phyloP scores from a whole-genome alignment of 768 basidiomycete genomes.

The Candolleomyces eurysporus region DNA sequence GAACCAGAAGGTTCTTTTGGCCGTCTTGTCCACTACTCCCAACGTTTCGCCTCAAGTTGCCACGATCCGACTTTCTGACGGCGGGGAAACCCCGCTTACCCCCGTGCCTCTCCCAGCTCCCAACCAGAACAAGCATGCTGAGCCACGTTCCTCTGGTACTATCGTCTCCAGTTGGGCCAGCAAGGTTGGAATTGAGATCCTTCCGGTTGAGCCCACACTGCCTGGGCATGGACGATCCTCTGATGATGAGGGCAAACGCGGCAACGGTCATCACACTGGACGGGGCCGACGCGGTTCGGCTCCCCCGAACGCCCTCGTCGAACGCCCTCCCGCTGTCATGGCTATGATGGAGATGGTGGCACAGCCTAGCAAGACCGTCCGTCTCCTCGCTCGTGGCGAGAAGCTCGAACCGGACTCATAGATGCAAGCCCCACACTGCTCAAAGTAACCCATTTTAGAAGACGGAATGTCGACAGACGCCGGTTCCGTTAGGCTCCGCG shows the following conservation, averaged over 20 bases:
- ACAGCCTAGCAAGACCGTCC: conserved; percentile 71
- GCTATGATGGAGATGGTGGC: conserved; percentile 80
- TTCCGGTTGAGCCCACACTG: conserved; percentile 52
- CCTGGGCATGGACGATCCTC: conserved; percentile 30
- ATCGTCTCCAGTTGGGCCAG: conserved; percentile 69
- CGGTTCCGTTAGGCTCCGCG: too few species aligned
- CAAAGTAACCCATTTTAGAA: too few species aligned
- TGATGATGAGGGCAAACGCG: conserved; percentile 21
- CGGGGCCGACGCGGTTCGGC: conserved; percentile 25
- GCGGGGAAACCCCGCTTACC: conserved; percentile 28
- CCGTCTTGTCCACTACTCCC: conserved; percentile 41
- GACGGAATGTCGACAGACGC: too few species aligned
- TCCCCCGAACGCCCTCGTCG: conserved; percentile 52
- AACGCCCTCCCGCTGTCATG: conserved; percentile 74
- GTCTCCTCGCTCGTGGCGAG: conserved; percentile 82
- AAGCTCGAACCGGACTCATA: conserved; percentile 58
- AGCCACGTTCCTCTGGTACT: conserved; percentile 61
- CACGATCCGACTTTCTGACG: conserved; percentile 27
- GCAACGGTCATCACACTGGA: too few species aligned
- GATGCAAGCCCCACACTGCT: background rate
- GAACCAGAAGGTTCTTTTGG: conserved; percentile 57
- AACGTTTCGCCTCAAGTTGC: conserved; percentile 34
- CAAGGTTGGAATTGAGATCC: conserved; percentile 53
- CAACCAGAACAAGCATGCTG: conserved; percentile 49
- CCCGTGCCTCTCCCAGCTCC: conserved; percentile 71